phyloP scores from a whole-genome alignment of 2,329 filamentous ascomycete species.

The Ophiostoma montium region DNA sequence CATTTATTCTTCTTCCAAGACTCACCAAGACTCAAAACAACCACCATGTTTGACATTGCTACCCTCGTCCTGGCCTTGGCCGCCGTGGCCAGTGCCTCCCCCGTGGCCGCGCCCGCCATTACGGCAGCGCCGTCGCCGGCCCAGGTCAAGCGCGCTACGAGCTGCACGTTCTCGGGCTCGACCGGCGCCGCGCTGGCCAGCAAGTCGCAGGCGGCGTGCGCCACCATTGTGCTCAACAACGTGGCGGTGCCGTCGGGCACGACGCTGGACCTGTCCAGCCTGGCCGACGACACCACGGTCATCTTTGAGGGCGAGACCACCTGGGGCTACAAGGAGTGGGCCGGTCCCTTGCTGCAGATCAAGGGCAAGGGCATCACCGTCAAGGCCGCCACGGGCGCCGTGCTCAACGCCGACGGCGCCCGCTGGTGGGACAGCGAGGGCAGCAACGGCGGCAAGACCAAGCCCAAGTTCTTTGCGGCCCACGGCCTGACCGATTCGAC shows the following conservation, averaged over 20 bases:
- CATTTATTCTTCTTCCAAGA: not conserved
- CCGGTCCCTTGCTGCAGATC: constrained; percentile 9
- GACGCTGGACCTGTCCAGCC: constrained; percentile 42
- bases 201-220: constrained; percentile 26
- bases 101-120: not conserved
- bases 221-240: constrained; percentile 36
- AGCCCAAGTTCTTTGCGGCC: constrained; percentile 43
- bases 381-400: constrained; percentile 17
- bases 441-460: constrained; percentile 43
- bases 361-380: constrained; percentile 8
- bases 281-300: constrained; percentile 34
- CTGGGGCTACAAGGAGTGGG: constrained; percentile 11
- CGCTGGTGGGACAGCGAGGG: constrained; percentile 44
- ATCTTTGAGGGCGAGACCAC: constrained; percentile 24
- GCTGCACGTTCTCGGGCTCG: constrained; percentile 11
- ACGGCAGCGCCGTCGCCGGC: not conserved
- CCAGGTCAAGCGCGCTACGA: constrained; percentile 5
- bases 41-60: not conserved
- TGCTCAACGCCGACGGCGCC: constrained; percentile 8
- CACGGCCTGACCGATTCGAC: constrained; percentile 35
- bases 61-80: not conserved
- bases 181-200: constrained; percentile 8
- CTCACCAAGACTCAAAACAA: too few relatives aligned
- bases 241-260: constrained; percentile 42
- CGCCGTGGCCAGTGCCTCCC: not conserved